Base-by-base conservation (phyloP, 1,139 yeast genomes). In the Torulaspora pretoriensis region DNA sequence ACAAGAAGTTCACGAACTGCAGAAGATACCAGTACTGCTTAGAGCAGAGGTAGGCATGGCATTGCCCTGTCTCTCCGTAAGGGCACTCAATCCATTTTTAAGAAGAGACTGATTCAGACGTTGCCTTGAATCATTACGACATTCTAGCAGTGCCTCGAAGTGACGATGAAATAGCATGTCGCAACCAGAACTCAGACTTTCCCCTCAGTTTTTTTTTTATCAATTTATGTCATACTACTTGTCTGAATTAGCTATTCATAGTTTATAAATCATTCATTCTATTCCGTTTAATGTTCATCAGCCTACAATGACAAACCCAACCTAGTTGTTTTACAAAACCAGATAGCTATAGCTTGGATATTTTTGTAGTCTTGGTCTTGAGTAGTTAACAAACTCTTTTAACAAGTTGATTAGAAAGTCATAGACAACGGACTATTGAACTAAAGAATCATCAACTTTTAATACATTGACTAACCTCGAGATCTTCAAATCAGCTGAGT, bases 31-130 rank as follows among this genome's bases (percentile, higher is more conserved):
- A 12, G 81, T 92, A 16, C 71, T 92, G 51, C 72, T 92, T 51
- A 76, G 97, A 55, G 95, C 97, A 0, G 97, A 90, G 65, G 80
- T 89, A 45, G 97, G 96, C 42, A 88, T 87, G 90, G 89, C 95
- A 1, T 74, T 92, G 48, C 98, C 98, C 12, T 90, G 97, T 64
- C 75, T 92, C 61, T 87, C 97, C 3, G 96, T 92, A 9, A 79
- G 96, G 59, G 84, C 92, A n/a, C 73, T 90, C 60, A 92, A 92
- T 60, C 98, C 98, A 29, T 92, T 89, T 65, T 55, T 59, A 36
- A 58, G 51, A 35, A 47, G 42, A 24, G 54, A 52, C 32, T 47
- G 28, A 36, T 22, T 24, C 22, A 9, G 3, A 23, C 3, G 25
- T 23, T 24, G 17, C 12, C 17, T 23, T 5, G 22, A 6, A 4